A percentile compares a stretch with the other conserved stretches of the same genome.
Evolutionary conservation across 108 stramenopile genomes (phyloP).

Genomic region (Pseudonitzschia delicatissima): DNA sequence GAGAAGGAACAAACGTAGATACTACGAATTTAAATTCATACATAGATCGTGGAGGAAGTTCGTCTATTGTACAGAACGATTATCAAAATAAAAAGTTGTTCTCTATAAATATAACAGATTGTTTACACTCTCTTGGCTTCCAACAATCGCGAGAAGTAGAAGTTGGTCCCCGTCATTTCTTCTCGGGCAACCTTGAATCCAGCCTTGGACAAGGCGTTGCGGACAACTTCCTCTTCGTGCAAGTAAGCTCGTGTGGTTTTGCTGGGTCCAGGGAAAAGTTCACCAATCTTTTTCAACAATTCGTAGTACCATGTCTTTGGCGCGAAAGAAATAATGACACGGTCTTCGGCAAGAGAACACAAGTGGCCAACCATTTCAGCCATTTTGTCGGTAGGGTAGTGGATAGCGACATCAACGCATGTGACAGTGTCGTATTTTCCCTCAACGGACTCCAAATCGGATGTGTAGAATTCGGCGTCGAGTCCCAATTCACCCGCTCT

Average conservation of each 20-base stretch:
- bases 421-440: constrained; percentile 94
- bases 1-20: too few relatives aligned
- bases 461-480: constrained; percentile 88
- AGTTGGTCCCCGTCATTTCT: constrained; percentile 96
- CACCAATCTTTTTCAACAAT: constrained; percentile 92
- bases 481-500: constrained; percentile 81
- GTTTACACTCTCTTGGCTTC: constrained; percentile 82
- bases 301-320: constrained; percentile 96
- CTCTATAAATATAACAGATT: too few relatives aligned
- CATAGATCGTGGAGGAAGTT: too few relatives aligned
- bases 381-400: constrained; percentile 97
- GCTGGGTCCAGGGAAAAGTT: constrained; percentile 94
- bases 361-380: constrained; percentile 88
- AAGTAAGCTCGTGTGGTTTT: constrained; percentile 96
- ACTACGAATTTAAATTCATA: too few relatives aligned
- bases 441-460: constrained; percentile 90
- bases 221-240: constrained; percentile 89
- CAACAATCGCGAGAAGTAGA: constrained; percentile 94
- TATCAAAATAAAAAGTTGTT: too few relatives aligned
- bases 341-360: constrained; percentile 77
- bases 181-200: constrained; percentile 88
- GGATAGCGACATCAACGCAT: constrained; percentile 97
- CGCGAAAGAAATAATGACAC: constrained; percentile 93
- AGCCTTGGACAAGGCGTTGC: constrained; percentile 68
- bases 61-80: too few relatives aligned